phyloP scores from a whole-genome alignment of 2,329 filamentous ascomycete genomes.

The Cladophialophora chaetospira region DNA sequence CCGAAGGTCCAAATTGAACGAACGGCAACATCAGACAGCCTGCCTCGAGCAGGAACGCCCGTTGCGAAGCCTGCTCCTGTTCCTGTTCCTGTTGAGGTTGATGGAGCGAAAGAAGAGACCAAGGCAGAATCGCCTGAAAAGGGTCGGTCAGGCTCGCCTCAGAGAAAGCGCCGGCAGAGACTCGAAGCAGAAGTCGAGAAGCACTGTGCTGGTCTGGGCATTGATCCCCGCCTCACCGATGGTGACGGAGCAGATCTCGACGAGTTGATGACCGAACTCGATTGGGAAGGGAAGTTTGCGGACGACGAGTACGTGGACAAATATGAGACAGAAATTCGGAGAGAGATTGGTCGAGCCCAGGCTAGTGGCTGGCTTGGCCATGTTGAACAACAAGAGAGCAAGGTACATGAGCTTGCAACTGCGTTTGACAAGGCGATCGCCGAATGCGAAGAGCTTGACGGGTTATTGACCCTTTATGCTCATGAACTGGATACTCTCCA shows the following conservation, averaged over 20 bases:
- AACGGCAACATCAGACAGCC: slow-evolving; percentile 36
- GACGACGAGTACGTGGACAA: slow-evolving; percentile 75
- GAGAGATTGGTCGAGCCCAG: slow-evolving; percentile 86
- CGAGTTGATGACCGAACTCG: slow-evolving; percentile 79
- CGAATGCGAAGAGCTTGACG: slow-evolving; percentile 95
- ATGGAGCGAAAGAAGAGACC: slow-evolving; percentile 35
- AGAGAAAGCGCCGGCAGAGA: slow-evolving; percentile 61
- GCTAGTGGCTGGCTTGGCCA: slow-evolving; percentile 90
- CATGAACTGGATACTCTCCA: slow-evolving; percentile 95
- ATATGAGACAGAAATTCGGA: slow-evolving; percentile 78
- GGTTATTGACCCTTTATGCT: slow-evolving; percentile 87
- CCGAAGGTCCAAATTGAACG: slow-evolving; percentile 46
- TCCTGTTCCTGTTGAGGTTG: slow-evolving; percentile 24
- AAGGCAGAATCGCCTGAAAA: slow-evolving; percentile 43
- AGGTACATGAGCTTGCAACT: slow-evolving; percentile 80
- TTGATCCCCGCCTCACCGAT: slow-evolving; percentile 76
- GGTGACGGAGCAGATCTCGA: slow-evolving; percentile 78
- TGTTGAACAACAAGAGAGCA: slow-evolving; percentile 81
- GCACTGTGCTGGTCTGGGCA: slow-evolving; percentile 74
- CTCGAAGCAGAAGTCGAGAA: slow-evolving; percentile 74
- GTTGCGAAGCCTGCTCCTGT: slow-evolving; percentile 6
- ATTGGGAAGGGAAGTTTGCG: slow-evolving; percentile 80
- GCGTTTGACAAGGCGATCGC: slow-evolving; percentile 87
- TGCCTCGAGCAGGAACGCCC: slow-evolving; percentile 28
- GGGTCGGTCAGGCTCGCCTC: slow-evolving; percentile 40